Base-by-base conservation (phyloP, 2,329 filamentous ascomycete genomes). In the Geosmithia putterillii region DNA sequence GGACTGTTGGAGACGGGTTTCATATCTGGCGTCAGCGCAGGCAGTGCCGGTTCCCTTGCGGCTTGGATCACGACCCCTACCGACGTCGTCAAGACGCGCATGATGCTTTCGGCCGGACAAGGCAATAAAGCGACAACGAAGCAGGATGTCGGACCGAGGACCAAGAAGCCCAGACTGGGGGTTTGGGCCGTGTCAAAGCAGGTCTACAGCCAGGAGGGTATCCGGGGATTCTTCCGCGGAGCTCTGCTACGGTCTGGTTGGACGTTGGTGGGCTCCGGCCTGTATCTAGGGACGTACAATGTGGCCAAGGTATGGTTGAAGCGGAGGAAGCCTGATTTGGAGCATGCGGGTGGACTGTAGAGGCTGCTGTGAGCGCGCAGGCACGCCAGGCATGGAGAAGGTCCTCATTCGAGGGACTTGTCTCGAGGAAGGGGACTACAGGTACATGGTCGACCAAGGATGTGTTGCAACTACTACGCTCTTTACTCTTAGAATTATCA, bases 201-300 rank as follows among this genome's bases (percentile, higher is more conserved):
- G 48, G 74, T 95, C 14, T 68, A 83, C 44, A 60, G 59, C 0
- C 75, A 85, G 47, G 73, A 79, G 50, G 89, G 88, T 2, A 50
- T 86, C 1, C 76, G 66, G 45, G 88, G 87, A 0, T 61, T 95
- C 34, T 94, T 92, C 60, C 71, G 83, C 28, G 89, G 89, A 7
- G 86, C 80, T 2, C 64, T 74, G 28, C 64, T 95, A 50, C 74
- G 89, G 46, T 79, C 74, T 8, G 74, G 74, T 1, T 95, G 88
- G 88, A 92, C 88, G 14, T 81, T 86, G 43, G 50, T 94, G 5
- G 86, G 87, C 1, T 83, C 83, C 56, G 87, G 87, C 3, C 63
- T 95, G 44, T 95, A 95, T 67, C 64, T 95, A 37, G 86, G 86
- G 20, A 82, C 84, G 38, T 95, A 95, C 62, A 88, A 95, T 60